A percentile compares a stretch with the other conserved stretches of the same genome.
Conservation (phyloP, 306 rosid genomes). For the Hylodesmum podocarpum region DNA sequence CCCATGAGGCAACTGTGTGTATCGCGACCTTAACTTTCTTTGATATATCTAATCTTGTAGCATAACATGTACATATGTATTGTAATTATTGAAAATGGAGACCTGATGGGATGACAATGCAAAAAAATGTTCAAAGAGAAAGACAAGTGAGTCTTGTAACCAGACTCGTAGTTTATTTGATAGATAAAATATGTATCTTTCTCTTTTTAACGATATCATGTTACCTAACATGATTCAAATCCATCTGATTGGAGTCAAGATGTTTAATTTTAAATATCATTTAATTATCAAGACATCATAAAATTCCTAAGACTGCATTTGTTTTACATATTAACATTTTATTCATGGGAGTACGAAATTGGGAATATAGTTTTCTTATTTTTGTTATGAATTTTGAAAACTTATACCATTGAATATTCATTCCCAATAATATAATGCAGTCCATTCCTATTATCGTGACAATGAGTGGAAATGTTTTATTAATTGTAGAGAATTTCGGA, state of each 20-base stretch:
- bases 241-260: background rate
- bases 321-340: too few species aligned
- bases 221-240: background rate
- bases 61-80: slow-evolving; percentile 29
- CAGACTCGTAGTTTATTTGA: background rate
- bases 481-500: too few species aligned
- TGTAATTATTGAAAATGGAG: slow-evolving; percentile 29
- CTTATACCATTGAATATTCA: too few species aligned
- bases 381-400: too few species aligned
- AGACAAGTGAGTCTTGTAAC: background rate
- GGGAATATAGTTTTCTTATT: too few species aligned
- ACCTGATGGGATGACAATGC: background rate
- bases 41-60: background rate
- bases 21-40: slow-evolving; percentile 43
- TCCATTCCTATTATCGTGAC: too few species aligned
- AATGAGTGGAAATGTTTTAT: too few species aligned
- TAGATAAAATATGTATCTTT: background rate
- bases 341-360: too few species aligned
- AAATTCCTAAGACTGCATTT: background rate
- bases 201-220: background rate
- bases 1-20: slow-evolving; percentile 84
- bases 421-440: too few species aligned
- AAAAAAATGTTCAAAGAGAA: background rate
- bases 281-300: background rate
- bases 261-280: background rate